A percentile compares a stretch with the other conserved stretches of the same genome.
Conservation (phyloP, 768 basidiomycete genomes). For the Lyophyllum decastes region DNA sequence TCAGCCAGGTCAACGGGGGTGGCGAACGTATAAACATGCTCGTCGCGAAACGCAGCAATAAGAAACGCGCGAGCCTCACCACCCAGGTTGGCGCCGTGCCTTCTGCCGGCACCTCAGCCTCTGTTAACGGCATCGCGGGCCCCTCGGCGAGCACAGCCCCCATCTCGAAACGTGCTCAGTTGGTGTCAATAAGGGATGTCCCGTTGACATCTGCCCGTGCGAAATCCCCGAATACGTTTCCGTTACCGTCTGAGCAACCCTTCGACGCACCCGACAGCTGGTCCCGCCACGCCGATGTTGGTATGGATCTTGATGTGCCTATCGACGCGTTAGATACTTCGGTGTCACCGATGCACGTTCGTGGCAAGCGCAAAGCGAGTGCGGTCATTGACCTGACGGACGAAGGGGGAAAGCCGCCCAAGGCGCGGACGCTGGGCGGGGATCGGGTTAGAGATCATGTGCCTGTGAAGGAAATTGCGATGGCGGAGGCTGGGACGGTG, state of each 20-base stretch:
- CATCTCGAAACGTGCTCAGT: conserved; percentile 36
- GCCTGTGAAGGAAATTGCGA: conserved; percentile 54
- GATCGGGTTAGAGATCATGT: conserved; percentile 54
- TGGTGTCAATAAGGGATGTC: conserved; percentile 30
- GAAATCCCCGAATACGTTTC: conserved; percentile 39
- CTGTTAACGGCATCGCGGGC: conserved; percentile 19
- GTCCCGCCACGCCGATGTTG: conserved; percentile 39
- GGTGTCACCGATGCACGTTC: conserved; percentile 32
- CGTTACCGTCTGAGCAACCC: conserved; percentile 49
- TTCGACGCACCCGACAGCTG: conserved; percentile 40
- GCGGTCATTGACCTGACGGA: conserved; percentile 39
- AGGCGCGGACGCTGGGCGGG: conserved; percentile 67
- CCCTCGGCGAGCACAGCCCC: conserved; percentile 24
- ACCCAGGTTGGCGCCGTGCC: conserved; percentile 21
- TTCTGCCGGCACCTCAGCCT: conserved; percentile 19
- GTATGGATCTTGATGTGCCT: conserved; percentile 56
- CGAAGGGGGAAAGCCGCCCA: conserved; percentile 29
- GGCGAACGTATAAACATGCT: conserved; percentile 72
- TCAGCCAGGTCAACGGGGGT: conserved; percentile 34
- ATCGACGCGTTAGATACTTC: conserved; percentile 55
- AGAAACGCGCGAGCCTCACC: conserved; percentile 52
- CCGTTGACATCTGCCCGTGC: conserved; percentile 20
- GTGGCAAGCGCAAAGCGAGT: conserved; percentile 55
- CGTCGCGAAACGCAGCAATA: conserved; percentile 70
- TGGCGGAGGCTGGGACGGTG: conserved; percentile 13